phyloP scores from a whole-genome alignment of 202 grass and related monocot species.

The Digitaria exilis region DNA sequence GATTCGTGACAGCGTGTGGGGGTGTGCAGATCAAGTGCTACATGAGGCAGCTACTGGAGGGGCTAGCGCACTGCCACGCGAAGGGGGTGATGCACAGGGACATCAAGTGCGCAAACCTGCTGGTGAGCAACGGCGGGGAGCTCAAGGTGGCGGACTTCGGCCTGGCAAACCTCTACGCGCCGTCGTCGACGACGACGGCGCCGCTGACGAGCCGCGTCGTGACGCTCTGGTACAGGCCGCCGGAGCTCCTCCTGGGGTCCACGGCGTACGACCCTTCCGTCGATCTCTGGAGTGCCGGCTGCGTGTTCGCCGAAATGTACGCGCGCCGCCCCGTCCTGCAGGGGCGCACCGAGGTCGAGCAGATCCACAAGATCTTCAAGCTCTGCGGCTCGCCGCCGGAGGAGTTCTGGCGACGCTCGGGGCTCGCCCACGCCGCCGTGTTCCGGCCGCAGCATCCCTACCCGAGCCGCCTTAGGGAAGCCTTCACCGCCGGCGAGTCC shows the following conservation, averaged over 20 bases:
- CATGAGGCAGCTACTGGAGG: constrained; percentile 83
- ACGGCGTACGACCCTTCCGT: constrained; percentile 73
- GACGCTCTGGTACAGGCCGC: constrained; percentile 91
- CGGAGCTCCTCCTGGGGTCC: constrained; percentile 80
- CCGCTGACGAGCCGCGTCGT: constrained; percentile 83
- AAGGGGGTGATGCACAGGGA: constrained; percentile 85
- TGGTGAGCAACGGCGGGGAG: constrained; percentile 69
- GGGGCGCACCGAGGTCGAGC: constrained; percentile 95
- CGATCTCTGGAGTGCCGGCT: constrained; percentile 92
- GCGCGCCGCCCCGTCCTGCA: constrained; percentile 72
- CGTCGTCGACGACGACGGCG: not conserved
- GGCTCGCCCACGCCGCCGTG: constrained; percentile 56
- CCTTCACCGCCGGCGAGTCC: constrained; percentile 40
- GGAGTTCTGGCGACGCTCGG: constrained; percentile 61
- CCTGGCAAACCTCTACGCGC: constrained; percentile 63
- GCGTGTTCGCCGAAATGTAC: constrained; percentile 87
- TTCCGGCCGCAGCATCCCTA: constrained; percentile 75
- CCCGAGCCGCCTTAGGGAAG: constrained; percentile 51
- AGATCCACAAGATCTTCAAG: constrained; percentile 98
- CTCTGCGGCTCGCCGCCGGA: constrained; percentile 85
- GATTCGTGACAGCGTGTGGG: not conserved
- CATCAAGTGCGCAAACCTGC: constrained; percentile 91
- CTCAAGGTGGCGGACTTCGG: constrained; percentile 97
- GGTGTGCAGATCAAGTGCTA: constrained; percentile 81
- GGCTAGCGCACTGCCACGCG: constrained; percentile 84